Evolutionary conservation across 1,284 basidiomycete species (phyloP).

Genomic region (Agaricales sp.): DNA sequence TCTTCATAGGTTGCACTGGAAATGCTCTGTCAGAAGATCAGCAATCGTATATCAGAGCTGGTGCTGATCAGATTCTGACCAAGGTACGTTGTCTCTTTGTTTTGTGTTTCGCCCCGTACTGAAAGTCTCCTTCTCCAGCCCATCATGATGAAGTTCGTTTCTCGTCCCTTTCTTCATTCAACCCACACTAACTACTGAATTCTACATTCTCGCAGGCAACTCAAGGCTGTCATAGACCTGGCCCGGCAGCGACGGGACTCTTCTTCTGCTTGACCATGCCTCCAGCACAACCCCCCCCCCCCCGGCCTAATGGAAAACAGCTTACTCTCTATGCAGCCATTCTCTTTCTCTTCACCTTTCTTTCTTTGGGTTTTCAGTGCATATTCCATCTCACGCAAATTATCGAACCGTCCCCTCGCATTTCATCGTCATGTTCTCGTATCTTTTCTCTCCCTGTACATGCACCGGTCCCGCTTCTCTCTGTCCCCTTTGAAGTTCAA

Average conservation of each 20-base stretch:
- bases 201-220: not conserved
- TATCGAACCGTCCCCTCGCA: no score
- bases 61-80: conserved; percentile 14
- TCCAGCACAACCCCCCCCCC: no score
- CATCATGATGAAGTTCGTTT: not conserved
- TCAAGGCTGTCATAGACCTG: not conserved
- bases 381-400: no score
- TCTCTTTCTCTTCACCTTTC: no score
- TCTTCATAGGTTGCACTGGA: conserved; percentile 4
- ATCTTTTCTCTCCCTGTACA: no score
- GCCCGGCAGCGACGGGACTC: not conserved
- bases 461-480: no score
- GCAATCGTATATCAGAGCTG: conserved; percentile 11
- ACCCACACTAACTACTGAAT: not conserved
- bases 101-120: not conserved
- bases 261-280: no score
- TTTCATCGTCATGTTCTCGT: no score
- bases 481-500: no score
- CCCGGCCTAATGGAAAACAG: no score
- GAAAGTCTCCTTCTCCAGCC: not conserved
- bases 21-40: conserved; percentile 14
- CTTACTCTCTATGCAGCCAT: no score
- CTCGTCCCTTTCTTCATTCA: not conserved
- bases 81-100: conserved; percentile 9
- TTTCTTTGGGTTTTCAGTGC: no score